Base-by-base conservation (phyloP, 2,329 filamentous ascomycete genomes). In the Orbilia blumenaviensis region DNA sequence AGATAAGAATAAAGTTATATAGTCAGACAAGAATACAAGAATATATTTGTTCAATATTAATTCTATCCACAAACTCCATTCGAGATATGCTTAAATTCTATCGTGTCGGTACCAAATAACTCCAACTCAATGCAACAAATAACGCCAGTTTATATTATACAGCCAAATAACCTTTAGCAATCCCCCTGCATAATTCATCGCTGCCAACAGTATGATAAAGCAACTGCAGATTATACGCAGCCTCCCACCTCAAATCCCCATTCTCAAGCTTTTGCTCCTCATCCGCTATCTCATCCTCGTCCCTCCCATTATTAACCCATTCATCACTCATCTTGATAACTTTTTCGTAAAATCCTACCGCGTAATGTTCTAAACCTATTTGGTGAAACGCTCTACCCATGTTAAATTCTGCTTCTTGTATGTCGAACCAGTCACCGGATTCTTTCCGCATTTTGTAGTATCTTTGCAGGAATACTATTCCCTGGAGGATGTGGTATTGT, bases 401-500 rank as follows among this genome's bases (percentile, higher is more conserved):
- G 80, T 96, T 96, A 84, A 91, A 96, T 80, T 92, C 90, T 6
- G 92, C 92, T 83, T 96, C 93, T 81, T 92, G 91, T 56, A 85
- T 83, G 79, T 90, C 73, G 25, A 77, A 79, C 34, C 41, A 60
- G 23, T 56, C 63, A 14, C 77, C 54, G 23, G 71, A 66, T 12
- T 63, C 78, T 82, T 74, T 84, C 25, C 91, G 86, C 25, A 88
- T 81, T 1, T 88, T 85, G 78, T 91, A 90, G 83, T 96, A 96
- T 36, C 88, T 85, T 69, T 90, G 88, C 69, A 98, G 83, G 80
- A 97, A 97, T 0, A 90, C 86, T 60, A 97, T 87, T 0, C 93
- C 95, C 82, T 98, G 94, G 78, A 92, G 86, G 44, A 97, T 89
- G 42, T 93, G 88, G 81, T 92, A 94, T 81, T 98, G 94, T 1